These are phyloP conservation scores for Ascodesmis nigricans DNA, from an alignment of 495 filamentous ascomycete genomes.

Conservation along the genomic window DNA sequence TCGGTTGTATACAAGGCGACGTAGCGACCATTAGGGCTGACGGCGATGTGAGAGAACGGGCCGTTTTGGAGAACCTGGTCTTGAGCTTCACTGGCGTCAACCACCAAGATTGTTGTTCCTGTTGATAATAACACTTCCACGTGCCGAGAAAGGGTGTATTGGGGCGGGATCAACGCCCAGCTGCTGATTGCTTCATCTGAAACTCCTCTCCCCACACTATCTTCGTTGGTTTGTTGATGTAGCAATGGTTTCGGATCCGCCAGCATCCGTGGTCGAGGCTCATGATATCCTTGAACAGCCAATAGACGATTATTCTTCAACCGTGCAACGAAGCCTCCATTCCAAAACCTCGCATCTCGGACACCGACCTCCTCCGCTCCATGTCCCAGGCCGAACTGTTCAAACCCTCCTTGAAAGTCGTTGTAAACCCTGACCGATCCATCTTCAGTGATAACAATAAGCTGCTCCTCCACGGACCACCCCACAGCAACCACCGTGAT, in stretches of 20 bases:
- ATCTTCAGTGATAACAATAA: constrained; percentile 71
- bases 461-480: constrained; percentile 92
- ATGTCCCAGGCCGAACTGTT: constrained; percentile 82
- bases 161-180: constrained; percentile 76
- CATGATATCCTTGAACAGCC: constrained; percentile 68
- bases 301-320: constrained; percentile 74
- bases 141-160: constrained; percentile 75
- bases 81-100: constrained; percentile 74
- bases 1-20: constrained; percentile 67
- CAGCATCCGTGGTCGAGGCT: constrained; percentile 68
- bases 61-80: constrained; percentile 77
- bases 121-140: constrained; percentile 86
- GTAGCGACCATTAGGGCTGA: constrained; percentile 77
- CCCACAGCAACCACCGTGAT: too few relatives aligned
- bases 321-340: constrained; percentile 77
- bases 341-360: constrained; percentile 71
- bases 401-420: constrained; percentile 81
- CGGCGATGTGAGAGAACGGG: constrained; percentile 70
- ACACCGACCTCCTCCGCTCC: constrained; percentile 76
- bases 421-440: constrained; percentile 82
- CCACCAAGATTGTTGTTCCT: constrained; percentile 58
- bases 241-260: constrained; percentile 38
- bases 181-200: constrained; percentile 51
- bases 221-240: constrained; percentile 6
- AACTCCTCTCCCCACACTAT: too few relatives aligned